Evolutionary conservation across 305 asterid genomes (phyloP).

Genomic region (Andrographis paniculata): DNA sequence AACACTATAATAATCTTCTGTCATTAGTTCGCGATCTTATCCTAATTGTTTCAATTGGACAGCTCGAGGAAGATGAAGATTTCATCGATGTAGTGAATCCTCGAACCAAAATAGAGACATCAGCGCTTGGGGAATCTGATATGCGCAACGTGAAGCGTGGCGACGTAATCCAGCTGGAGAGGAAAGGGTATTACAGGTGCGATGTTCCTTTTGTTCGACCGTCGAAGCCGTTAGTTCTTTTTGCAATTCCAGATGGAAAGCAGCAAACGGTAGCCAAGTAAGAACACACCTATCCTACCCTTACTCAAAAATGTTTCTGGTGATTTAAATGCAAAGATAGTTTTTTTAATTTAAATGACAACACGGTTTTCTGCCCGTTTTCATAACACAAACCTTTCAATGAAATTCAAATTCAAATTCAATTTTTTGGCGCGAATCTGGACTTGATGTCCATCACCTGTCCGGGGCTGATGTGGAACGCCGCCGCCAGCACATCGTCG

Average conservation of each 20-base stretch:
- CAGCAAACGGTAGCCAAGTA: constrained; percentile 43
- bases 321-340: too few species aligned
- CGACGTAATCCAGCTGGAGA: constrained; percentile 77
- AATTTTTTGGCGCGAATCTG: constrained; percentile 57
- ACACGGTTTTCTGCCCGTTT: too few species aligned
- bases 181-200: constrained; percentile 87
- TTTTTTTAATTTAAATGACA: too few species aligned
- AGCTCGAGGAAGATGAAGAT: constrained; percentile 91
- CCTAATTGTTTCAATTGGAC: constrained; percentile 14
- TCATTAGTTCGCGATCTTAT: constrained; percentile 1
- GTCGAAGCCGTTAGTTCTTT: constrained; percentile 57
- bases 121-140: constrained; percentile 72
- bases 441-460: constrained; percentile 59
- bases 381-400: background rate
- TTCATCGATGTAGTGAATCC: constrained; percentile 71
- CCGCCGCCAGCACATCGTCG: constrained; percentile 50
- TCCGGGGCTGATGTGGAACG: constrained; percentile 46
- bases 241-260: constrained; percentile 89
- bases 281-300: background rate
- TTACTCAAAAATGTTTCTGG: background rate
- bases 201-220: constrained; percentile 65
- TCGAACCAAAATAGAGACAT: constrained; percentile 55
- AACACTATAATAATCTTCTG: background rate
- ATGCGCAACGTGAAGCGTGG: constrained; percentile 80
- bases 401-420: constrained; percentile 2